Conservation (phyloP, 2,329 filamentous ascomycete genomes). For the Neophaeococcomyces mojaviensis region DNA sequence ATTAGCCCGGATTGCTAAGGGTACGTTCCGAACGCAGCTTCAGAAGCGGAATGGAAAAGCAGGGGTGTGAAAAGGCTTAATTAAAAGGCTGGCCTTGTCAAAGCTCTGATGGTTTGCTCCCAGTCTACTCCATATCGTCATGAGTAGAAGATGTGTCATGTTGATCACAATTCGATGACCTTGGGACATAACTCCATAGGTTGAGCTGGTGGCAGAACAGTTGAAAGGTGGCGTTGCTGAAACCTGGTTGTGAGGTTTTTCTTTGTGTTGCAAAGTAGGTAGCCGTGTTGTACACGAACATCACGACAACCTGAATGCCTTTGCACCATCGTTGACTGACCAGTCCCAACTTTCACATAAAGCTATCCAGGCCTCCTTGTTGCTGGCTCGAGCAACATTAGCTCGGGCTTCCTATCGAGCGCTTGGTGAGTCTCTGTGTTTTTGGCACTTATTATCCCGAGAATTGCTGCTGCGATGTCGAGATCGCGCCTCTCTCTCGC, state of each 20-base stretch:
- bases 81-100: conserved; percentile 5
- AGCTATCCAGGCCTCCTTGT: not conserved
- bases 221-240: conserved; percentile 8
- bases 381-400: not conserved
- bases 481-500: not conserved
- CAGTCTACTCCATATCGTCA: conserved; percentile 6
- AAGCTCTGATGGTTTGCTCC: conserved; percentile 3
- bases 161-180: conserved; percentile 2
- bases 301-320: conserved; percentile 9
- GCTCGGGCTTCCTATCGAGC: not conserved
- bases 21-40: conserved; percentile 7
- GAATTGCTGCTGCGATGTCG: not conserved
- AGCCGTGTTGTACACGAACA: conserved; percentile 8
- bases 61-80: conserved; percentile 7
- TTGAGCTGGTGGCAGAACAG: not conserved
- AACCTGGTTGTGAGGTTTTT: conserved; percentile 9
- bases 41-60: conserved; percentile 4
- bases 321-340: not conserved
- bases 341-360: conserved; percentile 5
- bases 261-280: conserved; percentile 10
- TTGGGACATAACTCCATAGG: not conserved
- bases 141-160: conserved; percentile 7
- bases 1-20: conserved; percentile 1
- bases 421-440: not conserved
- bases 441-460: not conserved